Evolutionary conservation across 2,329 filamentous ascomycete genomes (phyloP), one percentile per base, ranked within the genome.

Genomic region (Fonsecaea monophora): DNA sequence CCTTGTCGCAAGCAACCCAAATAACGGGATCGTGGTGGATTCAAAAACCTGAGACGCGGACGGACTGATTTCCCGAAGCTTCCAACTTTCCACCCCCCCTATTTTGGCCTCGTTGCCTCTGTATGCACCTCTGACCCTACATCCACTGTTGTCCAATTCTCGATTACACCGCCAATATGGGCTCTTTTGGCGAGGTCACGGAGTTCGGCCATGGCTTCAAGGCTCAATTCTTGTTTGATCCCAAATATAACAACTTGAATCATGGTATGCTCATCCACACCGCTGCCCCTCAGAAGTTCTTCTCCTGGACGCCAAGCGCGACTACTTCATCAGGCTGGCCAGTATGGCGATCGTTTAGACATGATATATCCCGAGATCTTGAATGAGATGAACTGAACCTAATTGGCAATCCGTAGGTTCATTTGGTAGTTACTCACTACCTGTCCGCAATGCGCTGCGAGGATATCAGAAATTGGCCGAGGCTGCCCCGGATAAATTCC

Each of bases 171-270:
- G 40, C 50, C 60, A 70, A 50, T 3, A 74, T 73, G 72, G 67
- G 66, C 48, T 69, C 70, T 10, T 68, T 70, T 60, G 69, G 70
- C 32, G 64, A 70, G 53, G 60, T 67, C 30, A 77, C 76, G 1
- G 75, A 78, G 3, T 88, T 87, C 72, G 86, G 86, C 13, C 82
- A 79, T 63, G 77, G 81, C 38, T 78, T 90, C 73, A 82, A 84
- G 65, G 84, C 88, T 68, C 84, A 91, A 42, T 95, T 94, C 75
- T 78, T 87, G n/a, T 86, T 94, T 66, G 86, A 88, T 56, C 82
- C 86, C 0, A 81, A 82, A n/a, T 92, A 87, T 76, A 83, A 82
- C 60, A 93, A 92, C 74, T 80, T 96, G 61, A 96, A 96, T 77
- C 90, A 96, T 75, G 92, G 91, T 91, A 79, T 67, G 18, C 48